Conservation (phyloP, 164 flowering plant genomes). For the Echeveria elegans region DNA sequence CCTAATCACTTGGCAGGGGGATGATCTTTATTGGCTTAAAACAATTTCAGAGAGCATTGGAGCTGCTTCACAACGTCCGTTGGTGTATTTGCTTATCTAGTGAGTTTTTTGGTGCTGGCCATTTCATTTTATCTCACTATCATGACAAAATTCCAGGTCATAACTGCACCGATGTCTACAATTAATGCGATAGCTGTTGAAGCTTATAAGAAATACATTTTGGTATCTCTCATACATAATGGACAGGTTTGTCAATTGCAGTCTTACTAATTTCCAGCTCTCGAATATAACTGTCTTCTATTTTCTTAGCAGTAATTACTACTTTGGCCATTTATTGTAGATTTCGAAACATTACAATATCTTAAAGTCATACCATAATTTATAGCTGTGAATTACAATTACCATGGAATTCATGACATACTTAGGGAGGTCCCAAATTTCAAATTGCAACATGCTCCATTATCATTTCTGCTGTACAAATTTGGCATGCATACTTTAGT, state of each 20-base stretch:
- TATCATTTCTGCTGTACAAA: not conserved
- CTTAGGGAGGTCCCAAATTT: not conserved
- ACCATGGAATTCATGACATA: not conserved
- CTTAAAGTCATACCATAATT: not conserved
- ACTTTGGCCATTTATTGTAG: not conserved
- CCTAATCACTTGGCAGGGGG: constrained; percentile 39
- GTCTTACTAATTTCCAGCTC: constrained; percentile 41
- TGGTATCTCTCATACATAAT: constrained; percentile 77
- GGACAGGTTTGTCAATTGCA: constrained; percentile 56
- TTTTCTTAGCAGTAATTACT: not conserved
- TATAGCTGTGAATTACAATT: not conserved
- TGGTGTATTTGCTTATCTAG: constrained; percentile 1
- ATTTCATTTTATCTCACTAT: constrained; percentile 4
- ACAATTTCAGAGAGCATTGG: constrained; percentile 68
- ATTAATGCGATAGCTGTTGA: constrained; percentile 87
- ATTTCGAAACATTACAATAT: not conserved
- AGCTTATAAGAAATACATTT: constrained; percentile 84
- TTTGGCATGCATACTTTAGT: not conserved
- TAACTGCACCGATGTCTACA: constrained; percentile 80
- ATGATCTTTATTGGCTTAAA: constrained; percentile 94
- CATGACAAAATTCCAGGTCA: constrained; percentile 37
- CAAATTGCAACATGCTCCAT: not conserved
- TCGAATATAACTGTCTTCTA: constrained; percentile 14
- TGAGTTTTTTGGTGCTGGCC: not conserved
- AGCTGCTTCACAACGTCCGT: constrained; percentile 79